Evolutionary conservation across 306 rosid species (phyloP).

Genomic region (Sophora flavescens): DNA sequence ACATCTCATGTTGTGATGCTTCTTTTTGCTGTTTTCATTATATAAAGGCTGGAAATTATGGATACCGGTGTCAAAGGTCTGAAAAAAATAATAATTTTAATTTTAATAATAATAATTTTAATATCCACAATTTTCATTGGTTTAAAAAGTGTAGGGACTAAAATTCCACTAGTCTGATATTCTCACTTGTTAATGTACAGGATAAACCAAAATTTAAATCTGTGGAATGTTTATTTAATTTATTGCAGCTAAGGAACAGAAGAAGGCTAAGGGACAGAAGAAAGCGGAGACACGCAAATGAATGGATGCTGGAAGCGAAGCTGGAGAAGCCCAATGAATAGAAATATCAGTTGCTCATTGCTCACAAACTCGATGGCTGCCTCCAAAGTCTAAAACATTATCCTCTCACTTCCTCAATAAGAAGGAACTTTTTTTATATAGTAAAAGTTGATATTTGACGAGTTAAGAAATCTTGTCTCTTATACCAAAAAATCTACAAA

Average conservation of each 20-base stretch:
- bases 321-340: background rate
- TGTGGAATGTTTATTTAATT: background rate
- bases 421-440: no score
- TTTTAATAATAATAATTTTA: no score
- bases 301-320: conserved; percentile 27
- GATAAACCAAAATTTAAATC: background rate
- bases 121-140: no score
- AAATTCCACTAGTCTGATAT: no score
- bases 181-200: no score
- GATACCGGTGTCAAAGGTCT: no score
- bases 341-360: background rate
- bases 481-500: background rate
- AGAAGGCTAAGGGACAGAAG: conserved; percentile 64
- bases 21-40: background rate
- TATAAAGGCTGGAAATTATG: background rate
- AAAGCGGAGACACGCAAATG: conserved; percentile 64
- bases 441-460: background rate
- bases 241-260: conserved; percentile 63
- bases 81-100: no score
- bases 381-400: background rate
- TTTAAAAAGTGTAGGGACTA: no score
- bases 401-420: background rate
- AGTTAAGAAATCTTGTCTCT: background rate
- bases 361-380: no score
- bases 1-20: no score